A percentile compares a stretch with the other conserved stretches of the same genome.
These are phyloP conservation scores for Trichoderma reesei DNA, from an alignment of 495 filamentous ascomycete species.

Conservation along the genomic window DNA sequence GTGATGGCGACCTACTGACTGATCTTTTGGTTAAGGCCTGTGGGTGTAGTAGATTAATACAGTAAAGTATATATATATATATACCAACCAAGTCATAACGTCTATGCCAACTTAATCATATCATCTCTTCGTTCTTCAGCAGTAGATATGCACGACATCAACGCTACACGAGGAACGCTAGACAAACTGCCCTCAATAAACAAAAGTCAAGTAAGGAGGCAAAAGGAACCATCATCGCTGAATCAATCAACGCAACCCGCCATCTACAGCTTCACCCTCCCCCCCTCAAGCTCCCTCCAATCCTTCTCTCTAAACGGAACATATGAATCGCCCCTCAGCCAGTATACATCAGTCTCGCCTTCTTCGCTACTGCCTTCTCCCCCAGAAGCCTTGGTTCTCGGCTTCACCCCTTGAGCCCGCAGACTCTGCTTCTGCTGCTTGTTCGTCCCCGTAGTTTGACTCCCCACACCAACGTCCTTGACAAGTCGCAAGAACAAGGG, in stretches of 20 bases:
- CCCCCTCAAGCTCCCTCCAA: conserved; percentile 57
- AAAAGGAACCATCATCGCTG: neutral
- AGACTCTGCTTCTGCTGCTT: conserved; percentile 76
- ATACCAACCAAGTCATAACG: neutral
- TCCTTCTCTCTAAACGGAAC: conserved; percentile 54
- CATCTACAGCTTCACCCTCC: conserved; percentile 58
- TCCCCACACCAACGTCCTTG: conserved; percentile 23
- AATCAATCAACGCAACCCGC: neutral
- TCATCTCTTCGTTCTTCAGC: no score
- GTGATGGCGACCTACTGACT: no score
- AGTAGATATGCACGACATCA: no score
- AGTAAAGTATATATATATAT: neutral
- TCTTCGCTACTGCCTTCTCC: conserved; percentile 25
- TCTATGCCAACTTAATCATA: neutral
- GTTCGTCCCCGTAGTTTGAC: conserved; percentile 70
- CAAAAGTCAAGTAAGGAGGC: no score
- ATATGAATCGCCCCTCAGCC: conserved; percentile 55
- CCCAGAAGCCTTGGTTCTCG: conserved; percentile 23
- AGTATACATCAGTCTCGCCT: conserved; percentile 53
- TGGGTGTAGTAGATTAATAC: no score
- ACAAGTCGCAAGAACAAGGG: conserved; percentile 70
- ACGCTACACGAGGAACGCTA: no score
- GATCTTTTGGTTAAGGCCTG: no score
- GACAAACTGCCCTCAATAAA: no score
- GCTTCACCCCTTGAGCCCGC: conserved; percentile 65